Evolutionary conservation across 768 basidiomycete species (phyloP).

Genomic region (Lyophyllum semitale): DNA sequence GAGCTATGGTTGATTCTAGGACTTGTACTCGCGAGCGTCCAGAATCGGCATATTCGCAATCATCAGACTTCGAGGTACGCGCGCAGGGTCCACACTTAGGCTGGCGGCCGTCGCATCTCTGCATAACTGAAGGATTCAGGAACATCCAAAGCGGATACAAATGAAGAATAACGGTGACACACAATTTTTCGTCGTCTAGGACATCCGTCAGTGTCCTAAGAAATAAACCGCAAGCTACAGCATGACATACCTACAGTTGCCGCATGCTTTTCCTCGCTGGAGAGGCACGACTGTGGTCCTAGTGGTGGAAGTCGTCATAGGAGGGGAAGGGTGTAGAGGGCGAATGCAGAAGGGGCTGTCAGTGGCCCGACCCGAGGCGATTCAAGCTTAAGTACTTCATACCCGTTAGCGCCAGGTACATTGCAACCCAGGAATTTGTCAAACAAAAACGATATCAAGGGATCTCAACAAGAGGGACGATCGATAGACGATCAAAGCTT

Average conservation of each 20-base stretch:
- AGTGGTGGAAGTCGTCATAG: neutral
- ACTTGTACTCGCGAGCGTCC: constrained; percentile 59
- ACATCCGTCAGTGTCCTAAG: constrained; percentile 1
- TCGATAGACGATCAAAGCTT: neutral
- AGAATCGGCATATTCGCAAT: constrained; percentile 68
- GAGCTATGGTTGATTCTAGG: constrained; percentile 57
- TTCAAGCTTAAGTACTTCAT: neutral
- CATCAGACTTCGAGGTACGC: constrained; percentile 52
- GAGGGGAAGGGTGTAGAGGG: neutral
- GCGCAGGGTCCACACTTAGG: constrained; percentile 64
- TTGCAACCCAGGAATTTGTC: neutral
- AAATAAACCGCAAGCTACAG: neutral
- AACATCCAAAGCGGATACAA: neutral
- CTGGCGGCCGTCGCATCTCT: constrained; percentile 67
- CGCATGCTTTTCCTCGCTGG: constrained; percentile 48
- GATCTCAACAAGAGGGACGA: neutral
- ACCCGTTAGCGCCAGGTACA: neutral
- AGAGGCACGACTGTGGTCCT: neutral
- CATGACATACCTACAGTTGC: constrained; percentile 45
- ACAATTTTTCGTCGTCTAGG: constrained; percentile 49
- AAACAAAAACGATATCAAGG: neutral
- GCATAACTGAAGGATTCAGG: constrained; percentile 1
- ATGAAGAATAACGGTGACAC: constrained; percentile 14
- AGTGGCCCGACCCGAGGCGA: neutral
- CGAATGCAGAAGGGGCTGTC: neutral